These are phyloP conservation scores for Discostella pseudostelligera DNA, from an alignment of 108 stramenopile species.

Conservation along the genomic window DNA sequence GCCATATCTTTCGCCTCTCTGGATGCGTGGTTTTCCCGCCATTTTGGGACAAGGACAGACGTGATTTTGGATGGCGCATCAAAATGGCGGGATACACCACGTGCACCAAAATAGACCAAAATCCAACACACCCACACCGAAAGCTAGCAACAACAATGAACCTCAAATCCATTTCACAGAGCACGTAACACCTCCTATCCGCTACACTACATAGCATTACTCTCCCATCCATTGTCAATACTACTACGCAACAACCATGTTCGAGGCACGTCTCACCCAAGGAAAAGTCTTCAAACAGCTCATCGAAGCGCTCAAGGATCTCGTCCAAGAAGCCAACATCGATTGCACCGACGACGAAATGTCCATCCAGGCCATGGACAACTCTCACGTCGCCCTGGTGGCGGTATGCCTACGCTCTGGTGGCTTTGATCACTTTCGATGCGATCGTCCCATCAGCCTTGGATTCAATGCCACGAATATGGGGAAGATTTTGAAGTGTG, in stretches of 20 bases:
- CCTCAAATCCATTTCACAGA: too few relatives aligned
- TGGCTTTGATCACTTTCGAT: constrained; percentile 96
- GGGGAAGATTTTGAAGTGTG: constrained; percentile 98
- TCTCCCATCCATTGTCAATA: background rate
- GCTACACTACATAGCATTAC: background rate
- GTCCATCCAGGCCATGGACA: constrained; percentile 99
- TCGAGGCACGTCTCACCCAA: constrained; percentile 94
- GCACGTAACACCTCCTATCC: too few relatives aligned
- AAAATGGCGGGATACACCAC: too few relatives aligned
- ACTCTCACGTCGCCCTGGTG: constrained; percentile 96
- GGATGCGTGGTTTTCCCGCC: too few relatives aligned
- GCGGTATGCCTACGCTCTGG: constrained; percentile 72
- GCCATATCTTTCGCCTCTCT: too few relatives aligned
- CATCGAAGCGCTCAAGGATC: constrained; percentile 96
- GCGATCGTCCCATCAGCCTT: constrained; percentile 89
- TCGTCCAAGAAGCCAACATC: constrained; percentile 95
- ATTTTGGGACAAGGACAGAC: too few relatives aligned
- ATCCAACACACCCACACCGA: too few relatives aligned
- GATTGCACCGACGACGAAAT: constrained; percentile 86
- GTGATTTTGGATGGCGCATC: too few relatives aligned
- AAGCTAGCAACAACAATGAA: too few relatives aligned
- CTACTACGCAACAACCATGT: constrained; percentile 71
- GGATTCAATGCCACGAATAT: constrained; percentile 95
- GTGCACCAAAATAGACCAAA: too few relatives aligned
- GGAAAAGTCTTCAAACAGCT: constrained; percentile 94